These are phyloP conservation scores for Fusarium buxicola DNA, from an alignment of 2,329 filamentous ascomycete genomes.

Conservation along the genomic window DNA sequence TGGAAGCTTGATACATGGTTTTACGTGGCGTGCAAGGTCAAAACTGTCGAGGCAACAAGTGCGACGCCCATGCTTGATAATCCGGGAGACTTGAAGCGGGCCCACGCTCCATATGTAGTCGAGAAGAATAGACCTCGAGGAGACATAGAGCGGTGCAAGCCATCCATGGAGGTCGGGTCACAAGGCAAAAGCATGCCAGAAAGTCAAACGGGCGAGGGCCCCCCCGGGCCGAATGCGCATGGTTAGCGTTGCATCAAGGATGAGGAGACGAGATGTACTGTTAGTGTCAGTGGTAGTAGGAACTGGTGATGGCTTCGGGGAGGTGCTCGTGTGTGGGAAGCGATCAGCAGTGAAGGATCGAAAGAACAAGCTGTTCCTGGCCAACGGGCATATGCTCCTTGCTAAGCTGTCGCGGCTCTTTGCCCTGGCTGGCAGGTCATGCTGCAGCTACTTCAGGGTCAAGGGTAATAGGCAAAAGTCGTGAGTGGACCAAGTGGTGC, in stretches of 20 bases:
- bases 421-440: not conserved
- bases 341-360: too few relatives aligned
- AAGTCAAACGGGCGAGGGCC: not conserved
- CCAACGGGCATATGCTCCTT: not conserved
- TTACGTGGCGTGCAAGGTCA: not conserved
- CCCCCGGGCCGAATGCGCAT: not conserved
- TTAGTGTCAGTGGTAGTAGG: too few relatives aligned
- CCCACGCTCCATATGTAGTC: not conserved
- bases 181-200: not conserved
- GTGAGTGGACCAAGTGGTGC: not conserved
- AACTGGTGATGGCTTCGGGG: too few relatives aligned
- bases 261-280: not conserved
- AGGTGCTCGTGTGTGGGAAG: too few relatives aligned
- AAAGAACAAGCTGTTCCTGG: not conserved
- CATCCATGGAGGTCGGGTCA: not conserved
- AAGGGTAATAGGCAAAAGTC: not conserved
- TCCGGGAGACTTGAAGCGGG: too few relatives aligned
- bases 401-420: not conserved
- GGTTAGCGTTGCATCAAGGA: not conserved
- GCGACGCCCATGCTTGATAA: not conserved
- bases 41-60: not conserved
- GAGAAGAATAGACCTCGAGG: too few relatives aligned
- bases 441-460: not conserved
- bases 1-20: conserved; percentile 58
- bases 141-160: too few relatives aligned